A percentile compares a stretch with the other conserved stretches of the same genome.
Evolutionary conservation across 139 green algal species (phyloP).

Genomic region (Coelastrella sp.): DNA sequence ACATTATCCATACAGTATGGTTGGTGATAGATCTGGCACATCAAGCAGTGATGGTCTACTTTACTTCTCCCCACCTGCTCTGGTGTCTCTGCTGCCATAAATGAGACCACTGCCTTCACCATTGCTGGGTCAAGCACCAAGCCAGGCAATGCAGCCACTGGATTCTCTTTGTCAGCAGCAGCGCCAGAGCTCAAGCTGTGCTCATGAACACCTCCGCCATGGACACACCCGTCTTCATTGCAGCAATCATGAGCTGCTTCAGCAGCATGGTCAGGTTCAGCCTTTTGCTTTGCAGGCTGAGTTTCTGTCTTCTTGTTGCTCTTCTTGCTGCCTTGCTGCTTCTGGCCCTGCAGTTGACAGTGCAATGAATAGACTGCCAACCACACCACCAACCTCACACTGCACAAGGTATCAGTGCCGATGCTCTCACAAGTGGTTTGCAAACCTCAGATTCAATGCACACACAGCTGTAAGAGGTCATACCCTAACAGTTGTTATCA

Average conservation of each 20-base stretch:
- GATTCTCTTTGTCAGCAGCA: not conserved
- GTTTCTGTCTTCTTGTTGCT: no score
- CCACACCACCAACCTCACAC: no score
- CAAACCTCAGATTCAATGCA: no score
- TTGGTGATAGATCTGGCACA: not conserved
- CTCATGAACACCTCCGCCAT: slow-evolving; percentile 21
- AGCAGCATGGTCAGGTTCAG: not conserved
- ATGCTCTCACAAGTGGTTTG: no score
- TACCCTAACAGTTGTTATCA: no score
- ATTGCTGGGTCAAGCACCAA: slow-evolving; percentile 22
- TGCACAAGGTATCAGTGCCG: no score
- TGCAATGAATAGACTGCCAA: no score
- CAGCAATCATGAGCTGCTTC: slow-evolving; percentile 1
- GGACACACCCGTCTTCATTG: slow-evolving; percentile 27
- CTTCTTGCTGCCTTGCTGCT: no score
- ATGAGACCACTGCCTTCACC: slow-evolving; percentile 25
- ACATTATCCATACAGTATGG: not conserved
- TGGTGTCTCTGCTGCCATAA: slow-evolving; percentile 37
- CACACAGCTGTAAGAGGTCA: no score
- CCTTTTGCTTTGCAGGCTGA: no score
- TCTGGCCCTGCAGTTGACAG: no score
- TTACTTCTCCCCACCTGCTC: slow-evolving; percentile 1
- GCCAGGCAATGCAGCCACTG: slow-evolving; percentile 27
- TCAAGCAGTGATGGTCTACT: not conserved
- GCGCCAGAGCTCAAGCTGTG: slow-evolving; percentile 27